Conservation (phyloP, 192 early-diverging fungal species). For the Linnemannia hyalina region DNA sequence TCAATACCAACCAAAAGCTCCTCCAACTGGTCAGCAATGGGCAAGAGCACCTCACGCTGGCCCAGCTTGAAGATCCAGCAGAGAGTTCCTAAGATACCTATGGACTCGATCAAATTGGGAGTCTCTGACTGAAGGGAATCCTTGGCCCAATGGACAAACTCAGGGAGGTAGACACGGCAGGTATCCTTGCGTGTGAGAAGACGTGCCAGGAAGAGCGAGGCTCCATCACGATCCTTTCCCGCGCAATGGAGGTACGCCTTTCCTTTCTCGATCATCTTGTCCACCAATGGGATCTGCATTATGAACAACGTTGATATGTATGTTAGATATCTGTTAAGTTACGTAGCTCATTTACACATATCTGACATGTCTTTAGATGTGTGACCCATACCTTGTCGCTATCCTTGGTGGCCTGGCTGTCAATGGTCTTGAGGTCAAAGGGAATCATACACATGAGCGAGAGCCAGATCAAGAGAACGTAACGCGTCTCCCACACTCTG, state of each 20-base stretch:
- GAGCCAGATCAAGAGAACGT: conserved; percentile 90
- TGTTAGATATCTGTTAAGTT: not conserved
- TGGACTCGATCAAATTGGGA: conserved; percentile 48
- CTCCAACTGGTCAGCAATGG: conserved; percentile 61
- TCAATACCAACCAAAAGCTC: conserved; percentile 59
- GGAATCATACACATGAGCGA: conserved; percentile 97
- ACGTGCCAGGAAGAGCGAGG: conserved; percentile 84
- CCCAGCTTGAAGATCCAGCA: conserved; percentile 79
- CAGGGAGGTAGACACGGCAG: conserved; percentile 64
- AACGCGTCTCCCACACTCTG: conserved; percentile 82
- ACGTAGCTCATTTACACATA: not conserved
- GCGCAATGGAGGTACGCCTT: conserved; percentile 77
- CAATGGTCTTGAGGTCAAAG: conserved; percentile 91
- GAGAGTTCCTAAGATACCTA: conserved; percentile 75
- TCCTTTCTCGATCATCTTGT: conserved; percentile 73
- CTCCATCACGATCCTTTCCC: conserved; percentile 91
- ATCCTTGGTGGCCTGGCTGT: conserved; percentile 67
- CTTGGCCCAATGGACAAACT: conserved; percentile 82
- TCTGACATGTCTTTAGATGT: not conserved
- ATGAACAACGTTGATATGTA: not conserved
- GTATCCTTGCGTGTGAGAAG: conserved; percentile 86
- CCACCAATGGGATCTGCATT: conserved; percentile 70
- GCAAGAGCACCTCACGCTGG: conserved; percentile 72
- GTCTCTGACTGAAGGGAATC: conserved; percentile 22
- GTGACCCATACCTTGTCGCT: conserved; percentile 41